These are phyloP conservation scores for Nemania abortiva DNA, from an alignment of 2,329 filamentous ascomycete genomes.

Conservation along the genomic window DNA sequence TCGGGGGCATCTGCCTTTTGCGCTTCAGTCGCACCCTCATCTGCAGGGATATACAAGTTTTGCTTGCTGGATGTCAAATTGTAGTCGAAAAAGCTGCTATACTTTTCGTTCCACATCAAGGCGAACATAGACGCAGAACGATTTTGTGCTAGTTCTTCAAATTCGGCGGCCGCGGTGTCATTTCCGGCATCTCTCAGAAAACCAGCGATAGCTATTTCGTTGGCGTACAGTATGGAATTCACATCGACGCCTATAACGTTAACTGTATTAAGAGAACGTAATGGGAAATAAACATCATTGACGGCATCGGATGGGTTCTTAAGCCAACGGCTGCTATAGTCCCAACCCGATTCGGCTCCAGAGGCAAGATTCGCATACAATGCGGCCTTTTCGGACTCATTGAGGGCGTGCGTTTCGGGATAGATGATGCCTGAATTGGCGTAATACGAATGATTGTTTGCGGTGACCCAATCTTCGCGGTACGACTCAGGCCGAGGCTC, in stretches of 20 bases:
- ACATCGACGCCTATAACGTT: slow-evolving; percentile 73
- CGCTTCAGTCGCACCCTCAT: slow-evolving; percentile 58
- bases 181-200: slow-evolving; percentile 67
- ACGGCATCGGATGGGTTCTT: slow-evolving; percentile 68
- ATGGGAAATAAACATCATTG: slow-evolving; percentile 72
- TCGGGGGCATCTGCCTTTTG: slow-evolving; percentile 62
- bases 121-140: slow-evolving; percentile 72
- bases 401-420: slow-evolving; percentile 63
- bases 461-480: slow-evolving; percentile 73
- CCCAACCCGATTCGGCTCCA: slow-evolving; percentile 75
- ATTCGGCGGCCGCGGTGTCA: slow-evolving; percentile 60
- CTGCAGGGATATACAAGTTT: slow-evolving; percentile 65
- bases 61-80: slow-evolving; percentile 71
- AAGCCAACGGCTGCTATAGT: slow-evolving; percentile 72
- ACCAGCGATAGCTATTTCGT: slow-evolving; percentile 69
- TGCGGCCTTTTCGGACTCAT: slow-evolving; percentile 62
- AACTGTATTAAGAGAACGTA: slow-evolving; percentile 71
- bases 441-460: slow-evolving; percentile 74
- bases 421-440: slow-evolving; percentile 69
- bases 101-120: slow-evolving; percentile 73
- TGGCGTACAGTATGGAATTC: slow-evolving; percentile 76
- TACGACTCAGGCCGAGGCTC: slow-evolving; percentile 76
- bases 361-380: slow-evolving; percentile 73
- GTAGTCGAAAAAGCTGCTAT: slow-evolving; percentile 76
- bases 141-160: slow-evolving; percentile 61